Evolutionary conservation across 345 rosid species (phyloP).

Genomic region (Populus euphratica): DNA sequence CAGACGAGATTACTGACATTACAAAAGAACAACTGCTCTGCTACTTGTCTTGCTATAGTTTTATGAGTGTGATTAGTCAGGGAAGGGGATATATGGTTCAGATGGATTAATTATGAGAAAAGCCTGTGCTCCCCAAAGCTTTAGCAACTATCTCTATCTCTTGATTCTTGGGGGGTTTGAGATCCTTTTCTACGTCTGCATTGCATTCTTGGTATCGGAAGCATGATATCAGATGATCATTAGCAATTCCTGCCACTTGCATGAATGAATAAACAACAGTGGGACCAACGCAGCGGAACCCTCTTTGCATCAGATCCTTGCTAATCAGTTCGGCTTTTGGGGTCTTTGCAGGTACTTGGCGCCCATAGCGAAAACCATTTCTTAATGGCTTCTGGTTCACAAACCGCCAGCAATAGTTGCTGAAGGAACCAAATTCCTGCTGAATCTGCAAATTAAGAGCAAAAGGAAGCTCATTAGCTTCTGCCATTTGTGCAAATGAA

Average conservation of each 20-base stretch:
- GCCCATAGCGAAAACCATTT: slow-evolving; percentile 64
- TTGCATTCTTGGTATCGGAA: slow-evolving; percentile 65
- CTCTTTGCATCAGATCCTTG: slow-evolving; percentile 91
- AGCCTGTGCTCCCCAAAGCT: slow-evolving; percentile 26
- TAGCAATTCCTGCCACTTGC: slow-evolving; percentile 76
- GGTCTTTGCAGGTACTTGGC: slow-evolving; percentile 80
- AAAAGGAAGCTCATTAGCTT: background rate
- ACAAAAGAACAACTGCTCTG: slow-evolving; percentile 6
- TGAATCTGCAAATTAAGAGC: slow-evolving; percentile 55
- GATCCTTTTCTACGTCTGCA: slow-evolving; percentile 23
- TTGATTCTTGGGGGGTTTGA: slow-evolving; percentile 24
- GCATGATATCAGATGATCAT: slow-evolving; percentile 74
- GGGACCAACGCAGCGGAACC: slow-evolving; percentile 91
- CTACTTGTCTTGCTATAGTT: slow-evolving; percentile 14
- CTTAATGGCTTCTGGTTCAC: slow-evolving; percentile 57
- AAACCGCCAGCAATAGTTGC: slow-evolving; percentile 75
- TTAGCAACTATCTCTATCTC: slow-evolving; percentile 19
- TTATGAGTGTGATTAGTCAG: slow-evolving; percentile 16
- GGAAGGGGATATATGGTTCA: slow-evolving; percentile 7
- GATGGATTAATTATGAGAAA: slow-evolving; percentile 22
- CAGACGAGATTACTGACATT: slow-evolving; percentile 1
- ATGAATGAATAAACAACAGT: slow-evolving; percentile 78
- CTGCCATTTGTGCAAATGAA: background rate
- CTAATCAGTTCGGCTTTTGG: slow-evolving; percentile 84
- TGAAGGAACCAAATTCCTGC: slow-evolving; percentile 78